Evolutionary conservation across 768 basidiomycete species (phyloP).

Genomic region (Phylloporus arenicola): DNA sequence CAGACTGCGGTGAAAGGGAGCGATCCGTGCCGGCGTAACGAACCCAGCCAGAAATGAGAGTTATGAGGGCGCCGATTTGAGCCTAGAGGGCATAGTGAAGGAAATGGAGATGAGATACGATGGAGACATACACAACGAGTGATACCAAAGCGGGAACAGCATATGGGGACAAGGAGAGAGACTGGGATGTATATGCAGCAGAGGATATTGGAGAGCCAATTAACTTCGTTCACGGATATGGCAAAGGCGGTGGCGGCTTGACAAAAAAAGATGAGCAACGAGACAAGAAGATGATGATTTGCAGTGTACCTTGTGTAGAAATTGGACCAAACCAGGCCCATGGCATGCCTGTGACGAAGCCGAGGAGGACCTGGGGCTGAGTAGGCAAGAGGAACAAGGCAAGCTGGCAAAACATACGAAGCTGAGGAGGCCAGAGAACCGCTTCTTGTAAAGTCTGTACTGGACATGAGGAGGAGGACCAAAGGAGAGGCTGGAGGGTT

Average conservation of each 20-base stretch:
- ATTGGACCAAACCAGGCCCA: conserved; percentile 88
- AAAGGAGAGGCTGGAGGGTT: neutral
- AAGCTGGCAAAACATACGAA: conserved; percentile 36
- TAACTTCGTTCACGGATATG: conserved; percentile 67
- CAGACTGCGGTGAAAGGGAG: conserved; percentile 44
- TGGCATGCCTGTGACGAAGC: conserved; percentile 57
- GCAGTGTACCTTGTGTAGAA: conserved; percentile 51
- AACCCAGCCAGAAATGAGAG: conserved; percentile 68
- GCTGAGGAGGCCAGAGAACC: conserved; percentile 61
- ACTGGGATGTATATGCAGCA: conserved; percentile 57
- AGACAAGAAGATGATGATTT: neutral
- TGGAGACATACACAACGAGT: conserved; percentile 52
- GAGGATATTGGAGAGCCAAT: conserved; percentile 75
- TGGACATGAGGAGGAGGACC: neutral
- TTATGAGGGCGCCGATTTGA: conserved; percentile 47
- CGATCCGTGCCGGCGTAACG: conserved; percentile 64
- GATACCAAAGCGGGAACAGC: conserved; percentile 57
- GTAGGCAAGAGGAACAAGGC: neutral
- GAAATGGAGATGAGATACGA: neutral
- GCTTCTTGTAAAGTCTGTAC: conserved; percentile 65
- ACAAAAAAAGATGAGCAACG: neutral
- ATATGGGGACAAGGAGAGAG: conserved; percentile 52
- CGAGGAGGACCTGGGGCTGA: conserved; percentile 49
- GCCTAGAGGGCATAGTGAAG: conserved; percentile 39
- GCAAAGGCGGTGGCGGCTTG: conserved; percentile 59